These are phyloP conservation scores for Trametes meyenii DNA, from an alignment of 768 basidiomycete genomes.

Conservation along the genomic window DNA sequence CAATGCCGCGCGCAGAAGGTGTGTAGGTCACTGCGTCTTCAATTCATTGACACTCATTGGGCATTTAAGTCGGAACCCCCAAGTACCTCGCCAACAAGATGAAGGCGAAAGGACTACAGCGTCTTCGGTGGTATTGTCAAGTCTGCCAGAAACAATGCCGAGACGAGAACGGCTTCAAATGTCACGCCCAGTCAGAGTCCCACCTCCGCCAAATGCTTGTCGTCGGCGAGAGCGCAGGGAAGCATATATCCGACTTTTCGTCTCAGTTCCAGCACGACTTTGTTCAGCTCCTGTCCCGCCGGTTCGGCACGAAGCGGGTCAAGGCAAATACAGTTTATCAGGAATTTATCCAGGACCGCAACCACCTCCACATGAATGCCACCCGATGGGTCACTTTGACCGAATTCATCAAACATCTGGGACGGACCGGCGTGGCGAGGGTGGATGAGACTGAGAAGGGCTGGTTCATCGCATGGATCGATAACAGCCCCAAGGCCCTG, in stretches of 20 bases:
- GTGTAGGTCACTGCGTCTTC: conserved; percentile 8
- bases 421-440: conserved; percentile 80
- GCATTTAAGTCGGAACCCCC: conserved; percentile 72
- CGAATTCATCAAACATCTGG: conserved; percentile 92
- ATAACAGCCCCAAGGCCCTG: conserved; percentile 92
- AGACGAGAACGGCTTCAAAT: conserved; percentile 99
- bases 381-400: conserved; percentile 97
- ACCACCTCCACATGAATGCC: conserved; percentile 96
- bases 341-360: conserved; percentile 94
- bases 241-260: conserved; percentile 91
- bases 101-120: conserved; percentile 96
- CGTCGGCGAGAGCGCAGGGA: conserved; percentile 91
- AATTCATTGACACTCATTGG: not conserved
- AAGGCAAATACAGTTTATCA: conserved; percentile 95
- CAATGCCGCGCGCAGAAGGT: conserved; percentile 89
- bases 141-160: conserved; percentile 99
- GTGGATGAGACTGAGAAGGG: conserved; percentile 99
- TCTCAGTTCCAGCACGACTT: conserved; percentile 89
- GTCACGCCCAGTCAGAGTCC: conserved; percentile 83
- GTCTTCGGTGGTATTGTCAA: conserved; percentile 98
- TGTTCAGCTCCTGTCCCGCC: conserved; percentile 83
- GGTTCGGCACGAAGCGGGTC: conserved; percentile 96
- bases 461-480: conserved; percentile 97
- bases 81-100: conserved; percentile 93
- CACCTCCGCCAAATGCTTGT: conserved; percentile 98